Evolutionary conservation across 1,139 yeast species (phyloP), one percentile per base, ranked within the genome.

Genomic region (Candida sojae): DNA sequence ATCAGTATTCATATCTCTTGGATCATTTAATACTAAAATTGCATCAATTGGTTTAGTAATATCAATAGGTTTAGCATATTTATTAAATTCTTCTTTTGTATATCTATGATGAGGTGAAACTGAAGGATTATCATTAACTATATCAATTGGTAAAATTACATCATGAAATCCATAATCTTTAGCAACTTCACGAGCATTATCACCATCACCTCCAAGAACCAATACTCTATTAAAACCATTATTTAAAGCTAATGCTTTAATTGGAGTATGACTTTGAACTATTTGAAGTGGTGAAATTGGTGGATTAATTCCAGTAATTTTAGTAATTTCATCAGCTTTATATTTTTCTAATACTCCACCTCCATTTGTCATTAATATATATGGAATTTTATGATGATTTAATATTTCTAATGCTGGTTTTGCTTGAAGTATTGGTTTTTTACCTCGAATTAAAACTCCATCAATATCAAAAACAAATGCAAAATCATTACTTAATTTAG

Each of bases 241-340:
- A 23, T 57, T 54, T 21, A 70, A 65, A 0, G 80, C 81, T 47
- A 89, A 71, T 0, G 84, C 78, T 55, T 79, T 80, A 77, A 88
- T 85, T 0, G 98, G 99, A 0, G 98, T 92, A 67, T 93, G 99
- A 45, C 96, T 84, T 65, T 89, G 96, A 11, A 93, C 83, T 38
- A 93, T 72, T 62, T 92, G 97, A 42, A 76, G 68, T 4, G 83
- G 79, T 7, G 79, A 74, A 21, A 89, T 70, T 1, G 72, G 67
- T 5, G 83, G 67, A 5, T 73, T 76, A 11, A 38, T 25, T 7
- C 45, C 49, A 33, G 88, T 64, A 31, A 70, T 68, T n/a, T 70
- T 58, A 3, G 86, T 75, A 12, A 93, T 67, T 46, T 77, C 81
- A 5, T 73, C 71, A 1, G 84, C 84, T 41, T 97, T 74, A 13